Base-by-base conservation (phyloP, 306 rosid species). In the Potentilla sterilis region DNA sequence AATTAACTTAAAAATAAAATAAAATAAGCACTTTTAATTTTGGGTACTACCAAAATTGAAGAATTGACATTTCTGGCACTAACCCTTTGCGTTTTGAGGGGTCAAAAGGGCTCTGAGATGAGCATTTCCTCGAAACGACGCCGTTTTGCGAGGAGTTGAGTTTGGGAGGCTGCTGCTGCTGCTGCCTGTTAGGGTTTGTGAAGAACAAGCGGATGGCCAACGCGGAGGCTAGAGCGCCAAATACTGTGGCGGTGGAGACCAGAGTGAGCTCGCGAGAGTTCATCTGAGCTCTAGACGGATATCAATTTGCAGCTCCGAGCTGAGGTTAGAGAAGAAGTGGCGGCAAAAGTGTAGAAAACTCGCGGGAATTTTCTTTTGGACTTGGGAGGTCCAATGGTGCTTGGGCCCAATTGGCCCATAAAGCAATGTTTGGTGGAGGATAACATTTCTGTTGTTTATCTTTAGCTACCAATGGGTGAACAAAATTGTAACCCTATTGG, bases 41-140 rank as follows among this genome's bases (percentile, higher is more conserved):
- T 6, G 37, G 28, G 18, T 52, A 51, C n/a, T n/a, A 22, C 71
- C 13, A 74, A 69, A 57, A 47, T 1, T 21, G 16, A 28, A 12
- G 35, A 6, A 9, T 40, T 32, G 52, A 11, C 38, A 52, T 44
- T 69, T 65, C 21, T 9, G 13, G 42, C 55, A 81, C 74, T 47
- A 32, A 95, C 97, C 87, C 91, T 62, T 80, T 40, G 52, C 98
- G 90, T 81, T 89, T 95, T 78, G 97, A 86, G 71, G 97, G 91
- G 77, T 95, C 91, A 13, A 87, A 90, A 52, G 93, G 96, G 75
- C 86, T 87, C 12, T 5, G 83, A 18, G 89, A 44, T 47, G 85
- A 69, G n/a, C 44, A 15, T 2, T 86, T 86, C 55, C 74, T 62
- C 6, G 77, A 67, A 19, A 79, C 80, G 73, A 52, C 62, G 52